A percentile compares a stretch with the other conserved stretches of the same genome.
These are phyloP conservation scores for Cryphonectria japonica DNA, from an alignment of 2,329 filamentous ascomycete species.

Conservation along the genomic window DNA sequence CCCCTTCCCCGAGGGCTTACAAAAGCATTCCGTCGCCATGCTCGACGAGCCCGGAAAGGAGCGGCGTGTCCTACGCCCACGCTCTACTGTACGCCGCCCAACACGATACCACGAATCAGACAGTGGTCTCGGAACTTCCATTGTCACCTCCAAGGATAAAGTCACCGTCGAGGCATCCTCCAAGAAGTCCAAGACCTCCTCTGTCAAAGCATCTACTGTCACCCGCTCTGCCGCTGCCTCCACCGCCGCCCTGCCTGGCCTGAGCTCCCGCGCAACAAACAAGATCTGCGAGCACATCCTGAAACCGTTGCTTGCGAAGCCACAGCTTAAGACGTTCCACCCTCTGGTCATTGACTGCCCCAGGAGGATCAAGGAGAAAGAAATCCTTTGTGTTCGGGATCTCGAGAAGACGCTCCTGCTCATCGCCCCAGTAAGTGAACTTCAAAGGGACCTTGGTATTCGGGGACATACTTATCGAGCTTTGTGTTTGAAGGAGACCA, in stretches of 20 bases:
- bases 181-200: slow-evolving; percentile 42
- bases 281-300: slow-evolving; percentile 82
- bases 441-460: slow-evolving; percentile 55
- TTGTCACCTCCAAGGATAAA: slow-evolving; percentile 65
- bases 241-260: slow-evolving; percentile 56
- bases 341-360: slow-evolving; percentile 78
- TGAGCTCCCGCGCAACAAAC: slow-evolving; percentile 72
- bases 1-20: slow-evolving; percentile 63
- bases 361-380: slow-evolving; percentile 76
- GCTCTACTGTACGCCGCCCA: slow-evolving; percentile 53
- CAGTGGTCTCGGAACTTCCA: slow-evolving; percentile 84
- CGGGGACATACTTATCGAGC: slow-evolving; percentile 70
- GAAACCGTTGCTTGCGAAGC: slow-evolving; percentile 74
- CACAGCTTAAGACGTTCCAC: slow-evolving; percentile 78
- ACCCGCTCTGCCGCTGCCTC: slow-evolving; percentile 61
- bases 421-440: slow-evolving; percentile 87
- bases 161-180: slow-evolving; percentile 46
- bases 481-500: slow-evolving; percentile 76
- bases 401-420: slow-evolving; percentile 92
- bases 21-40: slow-evolving; percentile 60
- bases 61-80: slow-evolving; percentile 57
- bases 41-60: slow-evolving; percentile 46
- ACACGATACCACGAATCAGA: slow-evolving; percentile 76
- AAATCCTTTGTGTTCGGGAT: slow-evolving; percentile 89
- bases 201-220: slow-evolving; percentile 57